Percentiles rank a stretch among this genome's conserved stretches.
Evolutionary conservation across 2,329 filamentous ascomycete species (phyloP).

Genomic region (Ophiostoma sp.): DNA sequence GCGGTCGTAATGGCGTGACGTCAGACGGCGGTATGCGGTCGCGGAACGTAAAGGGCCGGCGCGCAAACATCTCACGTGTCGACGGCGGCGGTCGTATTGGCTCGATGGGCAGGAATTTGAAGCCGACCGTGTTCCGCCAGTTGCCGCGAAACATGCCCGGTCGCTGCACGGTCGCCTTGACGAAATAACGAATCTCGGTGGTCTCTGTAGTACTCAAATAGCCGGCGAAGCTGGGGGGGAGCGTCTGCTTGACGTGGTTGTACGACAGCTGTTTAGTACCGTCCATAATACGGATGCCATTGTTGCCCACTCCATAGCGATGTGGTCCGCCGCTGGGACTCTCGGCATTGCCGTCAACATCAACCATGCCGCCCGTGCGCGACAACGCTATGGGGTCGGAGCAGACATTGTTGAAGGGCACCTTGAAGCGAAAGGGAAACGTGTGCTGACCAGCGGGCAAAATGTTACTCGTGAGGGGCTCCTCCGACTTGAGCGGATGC

Average conservation of each 20-base stretch:
- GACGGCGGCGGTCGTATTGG: slow-evolving; percentile 69
- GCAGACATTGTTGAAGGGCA: slow-evolving; percentile 75
- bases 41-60: slow-evolving; percentile 64
- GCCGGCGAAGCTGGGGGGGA: slow-evolving; percentile 86
- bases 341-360: slow-evolving; percentile 51
- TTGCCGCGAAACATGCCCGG: slow-evolving; percentile 90
- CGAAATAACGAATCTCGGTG: slow-evolving; percentile 89
- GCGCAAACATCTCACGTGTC: slow-evolving; percentile 79
- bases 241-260: slow-evolving; percentile 75
- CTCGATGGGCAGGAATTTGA: slow-evolving; percentile 92
- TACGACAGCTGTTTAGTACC: slow-evolving; percentile 63
- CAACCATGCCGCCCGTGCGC: slow-evolving; percentile 54
- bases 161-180: slow-evolving; percentile 93
- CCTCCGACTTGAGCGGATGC: slow-evolving; percentile 60
- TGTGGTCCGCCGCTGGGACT: slow-evolving; percentile 41
- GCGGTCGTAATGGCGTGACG: slow-evolving; percentile 24
- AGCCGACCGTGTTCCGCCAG: slow-evolving; percentile 65
- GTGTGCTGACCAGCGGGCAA: slow-evolving; percentile 70
- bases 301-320: slow-evolving; percentile 51
- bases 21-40: slow-evolving; percentile 41
- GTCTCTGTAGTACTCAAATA: slow-evolving; percentile 84
- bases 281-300: slow-evolving; percentile 61
- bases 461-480: slow-evolving; percentile 42
- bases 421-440: slow-evolving; percentile 77
- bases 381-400: slow-evolving; percentile 55